A percentile compares a stretch with the other conserved stretches of the same genome.
phyloP scores from a whole-genome alignment of 2,329 filamentous ascomycete genomes.

The Sporothrix brasiliensis region DNA sequence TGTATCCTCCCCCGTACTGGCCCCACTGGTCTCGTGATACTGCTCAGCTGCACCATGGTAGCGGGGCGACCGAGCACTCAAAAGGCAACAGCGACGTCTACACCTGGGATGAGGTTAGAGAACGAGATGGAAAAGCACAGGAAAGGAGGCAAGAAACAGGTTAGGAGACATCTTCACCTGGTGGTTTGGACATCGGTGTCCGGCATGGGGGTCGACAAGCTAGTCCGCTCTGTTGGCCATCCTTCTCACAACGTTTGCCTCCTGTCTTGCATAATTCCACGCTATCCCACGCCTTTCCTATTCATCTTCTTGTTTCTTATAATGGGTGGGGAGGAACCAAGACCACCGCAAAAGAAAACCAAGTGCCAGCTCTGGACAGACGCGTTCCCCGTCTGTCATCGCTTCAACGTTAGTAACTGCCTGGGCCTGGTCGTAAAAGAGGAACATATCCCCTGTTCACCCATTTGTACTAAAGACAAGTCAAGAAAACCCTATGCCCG shows the following conservation, averaged over 20 bases:
- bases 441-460: constrained; percentile 2
- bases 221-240: constrained; percentile 9
- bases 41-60: constrained; percentile 25
- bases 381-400: constrained; percentile 7
- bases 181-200: neutral
- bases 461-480: constrained; percentile 12
- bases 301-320: neutral
- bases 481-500: neutral
- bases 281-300: constrained; percentile 6
- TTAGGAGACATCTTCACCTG: neutral
- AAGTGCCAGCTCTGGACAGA: neutral
- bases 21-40: constrained; percentile 32
- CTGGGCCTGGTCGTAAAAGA: neutral
- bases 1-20: constrained; percentile 5
- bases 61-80: neutral
- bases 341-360: neutral
- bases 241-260: neutral
- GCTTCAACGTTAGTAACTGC: neutral
- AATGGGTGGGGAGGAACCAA: neutral
- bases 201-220: constrained; percentile 12
- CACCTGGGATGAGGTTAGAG: neutral
- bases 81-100: neutral
- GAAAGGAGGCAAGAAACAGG: too few relatives aligned
- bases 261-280: neutral
- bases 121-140: neutral